Conservation (phyloP, 176 grass and related monocot genomes). For the Hyparrhenia diplandra region DNA sequence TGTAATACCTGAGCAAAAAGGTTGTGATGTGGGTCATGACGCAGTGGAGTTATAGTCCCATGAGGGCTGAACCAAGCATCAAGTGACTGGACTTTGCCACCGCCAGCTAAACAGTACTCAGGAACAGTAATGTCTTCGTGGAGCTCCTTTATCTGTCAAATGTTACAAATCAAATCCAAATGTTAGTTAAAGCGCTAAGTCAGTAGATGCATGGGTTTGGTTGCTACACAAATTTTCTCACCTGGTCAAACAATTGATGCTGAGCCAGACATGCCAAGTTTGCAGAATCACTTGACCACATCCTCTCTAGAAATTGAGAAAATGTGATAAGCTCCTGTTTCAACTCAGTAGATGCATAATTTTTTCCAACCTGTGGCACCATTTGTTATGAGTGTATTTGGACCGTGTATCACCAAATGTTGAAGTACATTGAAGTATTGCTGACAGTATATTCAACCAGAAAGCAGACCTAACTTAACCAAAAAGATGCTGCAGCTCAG, state of each 20-base stretch:
- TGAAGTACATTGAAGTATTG: neutral
- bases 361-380: constrained; percentile 71
- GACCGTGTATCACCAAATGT: constrained; percentile 7
- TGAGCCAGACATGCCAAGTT: constrained; percentile 74
- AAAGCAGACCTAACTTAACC: neutral
- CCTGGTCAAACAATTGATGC: constrained; percentile 93
- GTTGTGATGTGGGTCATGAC: constrained; percentile 86
- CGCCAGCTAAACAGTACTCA: constrained; percentile 86
- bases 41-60: constrained; percentile 79
- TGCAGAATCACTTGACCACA: constrained; percentile 49
- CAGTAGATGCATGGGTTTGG: neutral
- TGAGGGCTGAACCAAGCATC: constrained; percentile 89
- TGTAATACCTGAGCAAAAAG: constrained; percentile 90
- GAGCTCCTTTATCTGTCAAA: constrained; percentile 78
- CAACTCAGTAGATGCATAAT: constrained; percentile 66
- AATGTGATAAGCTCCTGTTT: constrained; percentile 91
- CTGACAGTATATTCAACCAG: neutral
- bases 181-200: neutral
- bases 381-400: constrained; percentile 18
- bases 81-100: constrained; percentile 63
- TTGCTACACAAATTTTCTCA: constrained; percentile 16
- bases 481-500: neutral
- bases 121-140: constrained; percentile 82
- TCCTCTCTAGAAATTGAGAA: constrained; percentile 82
- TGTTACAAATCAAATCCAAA: constrained; percentile 4